phyloP scores from a whole-genome alignment of 2,329 filamentous ascomycete species.

The Ophiocordyceps camponoti-saundersi region DNA sequence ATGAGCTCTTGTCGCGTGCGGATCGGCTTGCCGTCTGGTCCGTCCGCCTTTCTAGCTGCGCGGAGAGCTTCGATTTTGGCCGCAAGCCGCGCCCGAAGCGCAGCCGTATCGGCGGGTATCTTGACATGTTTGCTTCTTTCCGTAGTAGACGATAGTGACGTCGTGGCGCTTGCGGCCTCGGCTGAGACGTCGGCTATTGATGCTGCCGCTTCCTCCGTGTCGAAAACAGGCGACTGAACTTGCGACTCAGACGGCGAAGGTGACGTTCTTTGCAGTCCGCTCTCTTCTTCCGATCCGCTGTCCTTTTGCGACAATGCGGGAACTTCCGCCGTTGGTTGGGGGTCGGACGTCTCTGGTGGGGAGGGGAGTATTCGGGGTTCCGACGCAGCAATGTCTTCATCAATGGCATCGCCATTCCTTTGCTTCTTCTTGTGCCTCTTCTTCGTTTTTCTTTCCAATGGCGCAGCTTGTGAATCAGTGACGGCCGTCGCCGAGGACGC shows the following conservation, averaged over 20 bases:
- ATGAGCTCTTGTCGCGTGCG: constrained; percentile 83
- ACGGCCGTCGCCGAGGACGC: constrained; percentile 5
- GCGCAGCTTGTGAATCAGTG: not conserved
- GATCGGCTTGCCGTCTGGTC: constrained; percentile 57
- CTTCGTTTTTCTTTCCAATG: not conserved
- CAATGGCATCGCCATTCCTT: constrained; percentile 6
- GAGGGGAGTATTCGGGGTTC: constrained; percentile 4
- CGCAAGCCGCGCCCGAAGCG: constrained; percentile 61
- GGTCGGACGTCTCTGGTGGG: constrained; percentile 2
- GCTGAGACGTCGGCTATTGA: constrained; percentile 17
- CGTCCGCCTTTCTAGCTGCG: constrained; percentile 74
- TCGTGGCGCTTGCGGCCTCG: constrained; percentile 40
- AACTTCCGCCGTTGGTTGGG: not conserved
- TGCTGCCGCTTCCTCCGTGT: constrained; percentile 28
- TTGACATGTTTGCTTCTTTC: constrained; percentile 50
- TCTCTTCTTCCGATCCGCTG: constrained; percentile 13
- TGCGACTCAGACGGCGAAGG: constrained; percentile 34
- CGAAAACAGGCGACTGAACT: constrained; percentile 34
- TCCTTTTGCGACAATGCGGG: constrained; percentile 4
- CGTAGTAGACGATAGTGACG: constrained; percentile 51
- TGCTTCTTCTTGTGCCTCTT: constrained; percentile 5
- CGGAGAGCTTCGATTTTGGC: constrained; percentile 75
- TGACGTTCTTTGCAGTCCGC: constrained; percentile 25
- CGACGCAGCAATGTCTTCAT: constrained; percentile 2
- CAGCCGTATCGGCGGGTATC: constrained; percentile 53